Conservation (phyloP, 495 filamentous ascomycete genomes). For the Penicillium maclennaniae region DNA sequence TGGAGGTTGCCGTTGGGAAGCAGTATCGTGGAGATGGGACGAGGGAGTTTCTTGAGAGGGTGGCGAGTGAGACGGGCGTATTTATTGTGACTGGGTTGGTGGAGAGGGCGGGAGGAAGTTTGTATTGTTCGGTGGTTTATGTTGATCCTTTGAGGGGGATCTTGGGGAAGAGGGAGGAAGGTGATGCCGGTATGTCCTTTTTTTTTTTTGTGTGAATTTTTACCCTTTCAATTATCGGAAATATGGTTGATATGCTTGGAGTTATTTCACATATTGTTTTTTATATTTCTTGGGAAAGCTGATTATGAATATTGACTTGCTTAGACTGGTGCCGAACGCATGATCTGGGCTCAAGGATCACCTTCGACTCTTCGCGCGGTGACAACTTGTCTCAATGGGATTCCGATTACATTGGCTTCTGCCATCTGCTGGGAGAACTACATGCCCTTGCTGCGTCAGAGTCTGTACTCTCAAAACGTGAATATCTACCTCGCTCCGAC, state of each 20-base stretch:
- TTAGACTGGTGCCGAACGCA: slow-evolving; percentile 72
- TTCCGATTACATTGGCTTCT: slow-evolving; percentile 72
- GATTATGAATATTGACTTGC: not conserved
- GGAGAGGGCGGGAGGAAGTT: slow-evolving; percentile 69
- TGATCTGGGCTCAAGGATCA: slow-evolving; percentile 89
- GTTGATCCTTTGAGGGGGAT: slow-evolving; percentile 68
- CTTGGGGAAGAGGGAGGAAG: slow-evolving; percentile 86
- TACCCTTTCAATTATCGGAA: no score
- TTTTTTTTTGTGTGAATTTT: not conserved
- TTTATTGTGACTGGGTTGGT: slow-evolving; percentile 75
- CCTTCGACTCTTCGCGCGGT: slow-evolving; percentile 75
- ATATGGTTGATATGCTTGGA: no score
- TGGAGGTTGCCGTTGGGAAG: slow-evolving; percentile 47
- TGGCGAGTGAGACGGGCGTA: slow-evolving; percentile 69
- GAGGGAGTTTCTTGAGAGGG: slow-evolving; percentile 67
- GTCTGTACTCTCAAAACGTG: slow-evolving; percentile 86
- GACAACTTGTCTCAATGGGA: slow-evolving; percentile 68
- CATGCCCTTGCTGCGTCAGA: slow-evolving; percentile 78
- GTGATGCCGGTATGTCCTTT: slow-evolving; percentile 67
- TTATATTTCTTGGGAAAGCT: no score
- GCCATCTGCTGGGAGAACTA: slow-evolving; percentile 98
- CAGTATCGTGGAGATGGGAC: slow-evolving; percentile 73
- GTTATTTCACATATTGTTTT: no score
- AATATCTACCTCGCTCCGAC: slow-evolving; percentile 90
- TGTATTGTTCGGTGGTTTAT: slow-evolving; percentile 82